Evolutionary conservation across 192 early-diverging fungal species (phyloP).

Genomic region (Coemansia sp.): DNA sequence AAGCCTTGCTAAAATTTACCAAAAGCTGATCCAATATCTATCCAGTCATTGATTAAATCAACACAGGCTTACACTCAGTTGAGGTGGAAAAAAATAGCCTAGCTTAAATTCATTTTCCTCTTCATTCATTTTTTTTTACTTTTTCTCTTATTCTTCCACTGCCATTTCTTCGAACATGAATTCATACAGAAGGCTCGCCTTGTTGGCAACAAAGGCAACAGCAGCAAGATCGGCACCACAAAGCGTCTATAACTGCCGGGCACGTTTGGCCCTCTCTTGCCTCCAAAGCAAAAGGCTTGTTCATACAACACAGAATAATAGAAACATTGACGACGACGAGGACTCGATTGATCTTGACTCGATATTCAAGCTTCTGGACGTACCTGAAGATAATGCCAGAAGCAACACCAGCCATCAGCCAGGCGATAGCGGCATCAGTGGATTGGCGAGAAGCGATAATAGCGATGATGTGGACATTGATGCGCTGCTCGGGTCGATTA

Average conservation of each 20-base stretch:
- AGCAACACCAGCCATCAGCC: background rate
- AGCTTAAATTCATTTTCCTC: no score
- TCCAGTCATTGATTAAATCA: no score
- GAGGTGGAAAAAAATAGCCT: no score
- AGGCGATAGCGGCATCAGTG: background rate
- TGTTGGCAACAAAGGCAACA: background rate
- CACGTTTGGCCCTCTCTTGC: background rate
- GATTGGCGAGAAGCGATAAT: background rate
- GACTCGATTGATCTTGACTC: constrained; percentile 22
- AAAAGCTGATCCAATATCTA: no score
- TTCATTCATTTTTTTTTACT: no score
- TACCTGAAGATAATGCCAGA: background rate
- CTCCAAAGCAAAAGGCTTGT: background rate
- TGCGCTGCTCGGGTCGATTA: constrained; percentile 17
- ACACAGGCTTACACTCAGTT: no score
- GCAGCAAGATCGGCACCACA: background rate
- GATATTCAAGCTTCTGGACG: constrained; percentile 34
- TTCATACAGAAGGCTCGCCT: background rate
- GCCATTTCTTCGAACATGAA: background rate
- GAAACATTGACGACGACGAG: constrained; percentile 26
- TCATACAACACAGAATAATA: background rate
- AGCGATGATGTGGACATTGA: constrained; percentile 17
- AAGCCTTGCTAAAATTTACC: no score
- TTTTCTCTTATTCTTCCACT: background rate
- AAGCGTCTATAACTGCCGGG: background rate